A percentile compares a stretch with the other conserved stretches of the same genome.
Conservation (phyloP, 2,329 filamentous ascomycete species). For the Colletotrichum filicis region DNA sequence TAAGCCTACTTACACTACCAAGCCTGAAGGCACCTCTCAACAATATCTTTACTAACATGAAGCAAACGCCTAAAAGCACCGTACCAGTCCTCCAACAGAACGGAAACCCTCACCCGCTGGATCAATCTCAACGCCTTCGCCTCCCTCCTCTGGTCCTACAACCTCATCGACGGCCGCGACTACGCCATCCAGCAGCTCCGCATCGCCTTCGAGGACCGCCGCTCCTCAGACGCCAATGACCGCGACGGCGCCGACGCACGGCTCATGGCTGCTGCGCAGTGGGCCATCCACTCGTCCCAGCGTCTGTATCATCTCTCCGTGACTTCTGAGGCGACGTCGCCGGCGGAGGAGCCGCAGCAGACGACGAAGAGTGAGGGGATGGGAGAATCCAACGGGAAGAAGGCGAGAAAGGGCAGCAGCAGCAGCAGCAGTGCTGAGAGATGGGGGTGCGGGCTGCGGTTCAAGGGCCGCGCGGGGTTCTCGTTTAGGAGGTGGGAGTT, state of each 20-base stretch:
- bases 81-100: not conserved
- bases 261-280: constrained; percentile 28
- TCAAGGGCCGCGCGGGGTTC: constrained; percentile 22
- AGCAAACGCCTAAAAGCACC: not conserved
- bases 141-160: constrained; percentile 34
- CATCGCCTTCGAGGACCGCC: constrained; percentile 32
- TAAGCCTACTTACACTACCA: not conserved
- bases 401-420: too few species aligned
- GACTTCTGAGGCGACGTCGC: not conserved
- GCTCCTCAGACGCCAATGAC: constrained; percentile 13
- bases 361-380: too few species aligned
- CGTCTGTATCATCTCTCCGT: constrained; percentile 32
- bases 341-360: not conserved
- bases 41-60: not conserved
- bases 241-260: constrained; percentile 16
- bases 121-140: constrained; percentile 34
- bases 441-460: constrained; percentile 19
- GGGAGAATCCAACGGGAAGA: not conserved
- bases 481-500: constrained; percentile 33
- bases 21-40: not conserved
- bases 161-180: constrained; percentile 32
- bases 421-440: not conserved
- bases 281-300: constrained; percentile 29
- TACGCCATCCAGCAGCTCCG: constrained; percentile 32
- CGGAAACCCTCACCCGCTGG: constrained; percentile 4